Conservation (phyloP, 805 yeast species). For the Metschnikowia matae region DNA sequence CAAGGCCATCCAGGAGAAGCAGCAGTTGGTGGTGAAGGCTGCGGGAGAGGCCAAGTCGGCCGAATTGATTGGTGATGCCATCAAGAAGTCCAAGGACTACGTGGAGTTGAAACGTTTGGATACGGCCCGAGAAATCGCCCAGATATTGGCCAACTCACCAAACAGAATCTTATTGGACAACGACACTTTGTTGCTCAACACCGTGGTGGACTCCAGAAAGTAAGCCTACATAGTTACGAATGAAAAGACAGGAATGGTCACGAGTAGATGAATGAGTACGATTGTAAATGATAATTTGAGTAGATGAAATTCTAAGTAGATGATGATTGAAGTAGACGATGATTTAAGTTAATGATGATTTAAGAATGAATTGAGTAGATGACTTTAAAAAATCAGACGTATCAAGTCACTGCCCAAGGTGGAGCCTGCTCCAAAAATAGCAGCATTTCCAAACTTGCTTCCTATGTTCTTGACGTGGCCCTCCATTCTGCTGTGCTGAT, state of each 20-base stretch:
- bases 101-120: slow-evolving; percentile 95
- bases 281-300: no score
- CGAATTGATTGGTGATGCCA: slow-evolving; percentile 97
- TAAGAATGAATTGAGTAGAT: not conserved
- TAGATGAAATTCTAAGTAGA: no score
- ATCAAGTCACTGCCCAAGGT: slow-evolving; percentile 83
- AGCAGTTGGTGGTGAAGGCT: slow-evolving; percentile 93
- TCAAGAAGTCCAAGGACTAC: slow-evolving; percentile 92
- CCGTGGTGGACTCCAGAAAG: slow-evolving; percentile 73
- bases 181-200: slow-evolving; percentile 86
- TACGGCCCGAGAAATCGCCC: slow-evolving; percentile 94
- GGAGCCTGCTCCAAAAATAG: slow-evolving; percentile 95
- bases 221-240: slow-evolving; percentile 19
- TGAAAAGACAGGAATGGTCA: not conserved
- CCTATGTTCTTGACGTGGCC: slow-evolving; percentile 59
- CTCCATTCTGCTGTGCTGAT: slow-evolving; percentile 11
- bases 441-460: slow-evolving; percentile 83
- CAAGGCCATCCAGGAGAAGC: slow-evolving; percentile 96
- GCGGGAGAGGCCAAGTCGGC: slow-evolving; percentile 99
- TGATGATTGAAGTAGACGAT: no score
- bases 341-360: no score
- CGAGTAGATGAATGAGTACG: no score
- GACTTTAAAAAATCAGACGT: slow-evolving; percentile 55
- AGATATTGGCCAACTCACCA: slow-evolving; percentile 78
- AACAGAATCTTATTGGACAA: slow-evolving; percentile 89